Conservation (phyloP, 148 eudicot species). For the Limonium bicolor region DNA sequence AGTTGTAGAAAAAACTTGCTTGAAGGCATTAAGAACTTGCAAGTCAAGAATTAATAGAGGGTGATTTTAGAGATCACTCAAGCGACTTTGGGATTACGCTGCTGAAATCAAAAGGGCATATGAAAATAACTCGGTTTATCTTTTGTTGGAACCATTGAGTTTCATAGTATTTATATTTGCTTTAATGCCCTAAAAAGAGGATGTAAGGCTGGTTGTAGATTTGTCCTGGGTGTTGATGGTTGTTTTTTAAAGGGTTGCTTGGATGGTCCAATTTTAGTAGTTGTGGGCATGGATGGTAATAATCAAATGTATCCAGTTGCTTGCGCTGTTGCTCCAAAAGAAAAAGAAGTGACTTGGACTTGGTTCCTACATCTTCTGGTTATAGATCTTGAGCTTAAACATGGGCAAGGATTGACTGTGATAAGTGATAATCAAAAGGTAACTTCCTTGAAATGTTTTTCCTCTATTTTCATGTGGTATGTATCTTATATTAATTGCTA, state of each 20-base stretch:
- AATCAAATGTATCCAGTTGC: constrained; percentile 1
- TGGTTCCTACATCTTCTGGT: constrained; percentile 1
- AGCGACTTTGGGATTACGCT: no score
- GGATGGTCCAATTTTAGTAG: constrained; percentile 6
- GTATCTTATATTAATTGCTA: no score
- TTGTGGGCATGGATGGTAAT: constrained; percentile 4
- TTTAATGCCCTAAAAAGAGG: background rate
- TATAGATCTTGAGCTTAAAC: background rate
- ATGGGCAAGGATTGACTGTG: background rate
- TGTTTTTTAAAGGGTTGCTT: constrained; percentile 4
- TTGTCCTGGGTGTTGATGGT: constrained; percentile 5
- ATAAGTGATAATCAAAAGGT: constrained; percentile 1
- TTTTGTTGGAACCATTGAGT: no score
- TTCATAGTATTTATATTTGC: constrained; percentile 1
- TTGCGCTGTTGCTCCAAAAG: background rate
- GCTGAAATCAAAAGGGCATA: no score
- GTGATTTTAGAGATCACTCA: no score
- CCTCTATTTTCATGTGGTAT: background rate
- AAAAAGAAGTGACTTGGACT: background rate
- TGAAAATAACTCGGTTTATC: no score
- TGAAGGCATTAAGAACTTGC: no score
- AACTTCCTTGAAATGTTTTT: background rate
- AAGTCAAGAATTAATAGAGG: no score
- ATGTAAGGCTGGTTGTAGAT: background rate
- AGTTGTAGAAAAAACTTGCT: no score